Evolutionary conservation across 176 grass and related monocot species (phyloP), one percentile per base, ranked within the genome.

Genomic region (Musa schizocarpa): DNA sequence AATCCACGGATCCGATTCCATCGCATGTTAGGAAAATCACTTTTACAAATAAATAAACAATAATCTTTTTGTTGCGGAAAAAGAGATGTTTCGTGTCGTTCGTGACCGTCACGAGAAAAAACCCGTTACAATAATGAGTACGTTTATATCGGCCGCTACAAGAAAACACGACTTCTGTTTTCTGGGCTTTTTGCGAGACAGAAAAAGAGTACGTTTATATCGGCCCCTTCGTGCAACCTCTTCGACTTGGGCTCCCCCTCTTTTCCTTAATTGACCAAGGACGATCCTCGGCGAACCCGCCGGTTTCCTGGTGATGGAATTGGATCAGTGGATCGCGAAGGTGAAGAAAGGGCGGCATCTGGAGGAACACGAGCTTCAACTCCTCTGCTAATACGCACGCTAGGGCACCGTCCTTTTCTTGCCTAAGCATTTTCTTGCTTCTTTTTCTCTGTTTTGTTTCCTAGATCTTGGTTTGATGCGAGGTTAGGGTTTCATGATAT

Each of bases 251-350:
- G 50, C 20, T 70, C 68, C 43, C 50, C 43, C 24, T 67, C 25
- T 21, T 48, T 7, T 9, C 14, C 50, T 48, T 17, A 70, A 65
- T 50, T 43, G 68, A n/a, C 19, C 34, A n/a, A 2, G 16, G 68
- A 50, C 17, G 8, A 19, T 34, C 13, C 8, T 19, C 68, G 26
- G n/a, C 3, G 1, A 50, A 59, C 20, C 17, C 16, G 8, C 43
- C 34, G 25, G 29, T 29, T 8, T 70, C 9, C 9, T 20, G 29
- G 72, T 6, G 12, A 77, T 77, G 75, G 58, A 77, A 34, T 65
- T 77, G 75, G 75, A 77, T 77, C 75, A 50, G 43, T 77, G 75
- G 75, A 77, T 66, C 49, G 52, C 75, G 6, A 77, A 77, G 75
- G 75, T 77, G 43, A 77, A 77, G 61, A 61, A 65, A 50, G 75